These are phyloP conservation scores for Kazachstania taianensis DNA, from an alignment of 805 yeast genomes.

Conservation along the genomic window DNA sequence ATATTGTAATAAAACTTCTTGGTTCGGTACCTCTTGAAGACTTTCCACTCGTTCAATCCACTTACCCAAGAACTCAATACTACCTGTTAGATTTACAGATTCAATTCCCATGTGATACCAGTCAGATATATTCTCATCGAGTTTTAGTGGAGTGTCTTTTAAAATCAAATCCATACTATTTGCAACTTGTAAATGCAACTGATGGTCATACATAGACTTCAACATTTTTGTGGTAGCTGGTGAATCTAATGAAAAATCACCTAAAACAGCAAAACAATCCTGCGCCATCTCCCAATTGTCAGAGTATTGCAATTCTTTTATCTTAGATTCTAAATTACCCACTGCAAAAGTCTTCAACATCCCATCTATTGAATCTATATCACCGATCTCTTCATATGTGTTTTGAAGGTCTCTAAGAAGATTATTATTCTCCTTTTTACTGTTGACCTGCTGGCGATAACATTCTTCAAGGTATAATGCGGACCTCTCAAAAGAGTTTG, in stretches of 20 bases:
- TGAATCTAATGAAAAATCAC: constrained; percentile 32
- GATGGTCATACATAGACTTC: constrained; percentile 66
- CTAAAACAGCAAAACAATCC: constrained; percentile 66
- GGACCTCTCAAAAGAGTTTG: constrained; percentile 80
- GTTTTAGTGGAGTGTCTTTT: constrained; percentile 24
- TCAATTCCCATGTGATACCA: constrained; percentile 65
- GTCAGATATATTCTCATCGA: constrained; percentile 30
- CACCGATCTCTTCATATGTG: constrained; percentile 81
- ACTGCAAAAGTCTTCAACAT: constrained; percentile 63
- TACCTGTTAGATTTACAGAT: constrained; percentile 61
- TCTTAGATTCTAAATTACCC: constrained; percentile 60
- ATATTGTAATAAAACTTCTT: constrained; percentile 45
- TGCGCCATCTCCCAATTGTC: constrained; percentile 83
- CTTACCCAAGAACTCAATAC: constrained; percentile 35
- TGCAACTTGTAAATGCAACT: constrained; percentile 59
- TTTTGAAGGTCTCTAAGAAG: constrained; percentile 47
- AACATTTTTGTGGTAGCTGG: constrained; percentile 44
- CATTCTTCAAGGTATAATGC: constrained; percentile 77
- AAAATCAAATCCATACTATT: constrained; percentile 41
- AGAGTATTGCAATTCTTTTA: constrained; percentile 71
- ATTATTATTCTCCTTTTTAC: constrained; percentile 4
- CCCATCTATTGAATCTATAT: constrained; percentile 84
- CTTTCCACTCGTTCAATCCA: constrained; percentile 53
- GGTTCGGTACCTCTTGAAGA: constrained; percentile 36
- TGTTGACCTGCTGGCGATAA: constrained; percentile 32